These are phyloP conservation scores for Lodderomyces orthopsilosis DNA, from an alignment of 1,139 yeast species.

Conservation along the genomic window DNA sequence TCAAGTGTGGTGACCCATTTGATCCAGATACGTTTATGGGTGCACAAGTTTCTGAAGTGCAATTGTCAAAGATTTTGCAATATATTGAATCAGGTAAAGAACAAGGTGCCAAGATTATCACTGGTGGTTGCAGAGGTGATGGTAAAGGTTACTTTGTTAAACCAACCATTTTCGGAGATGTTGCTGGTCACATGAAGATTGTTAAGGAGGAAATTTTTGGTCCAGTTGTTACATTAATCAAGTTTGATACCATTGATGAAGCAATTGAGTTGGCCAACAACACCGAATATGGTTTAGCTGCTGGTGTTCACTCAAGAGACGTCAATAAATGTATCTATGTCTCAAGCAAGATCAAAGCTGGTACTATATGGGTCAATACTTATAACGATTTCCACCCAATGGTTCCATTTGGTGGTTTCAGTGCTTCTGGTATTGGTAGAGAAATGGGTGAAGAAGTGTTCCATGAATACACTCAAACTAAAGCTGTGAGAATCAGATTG, in stretches of 20 bases:
- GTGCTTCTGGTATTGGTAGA: slow-evolving; percentile 87
- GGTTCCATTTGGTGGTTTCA: slow-evolving; percentile 86
- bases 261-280: slow-evolving; percentile 68
- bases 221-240: slow-evolving; percentile 74
- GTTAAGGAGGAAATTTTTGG: slow-evolving; percentile 86
- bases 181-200: slow-evolving; percentile 61
- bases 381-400: slow-evolving; percentile 80
- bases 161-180: slow-evolving; percentile 79
- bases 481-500: slow-evolving; percentile 62
- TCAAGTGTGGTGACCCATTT: slow-evolving; percentile 74
- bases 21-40: slow-evolving; percentile 74
- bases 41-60: slow-evolving; percentile 76
- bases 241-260: slow-evolving; percentile 71
- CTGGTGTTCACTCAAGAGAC: slow-evolving; percentile 72
- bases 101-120: slow-evolving; percentile 71
- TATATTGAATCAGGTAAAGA: slow-evolving; percentile 71
- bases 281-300: slow-evolving; percentile 77
- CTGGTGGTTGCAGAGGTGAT: slow-evolving; percentile 75
- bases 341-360: slow-evolving; percentile 68
- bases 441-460: slow-evolving; percentile 87
- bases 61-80: slow-evolving; percentile 69
- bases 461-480: slow-evolving; percentile 77
- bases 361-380: slow-evolving; percentile 83
- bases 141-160: slow-evolving; percentile 72
- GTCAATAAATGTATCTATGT: slow-evolving; percentile 69